Percentiles rank a stretch among this genome's conserved stretches.
phyloP scores from a whole-genome alignment of 1,139 yeast genomes.

The Candida sanyaensis region DNA sequence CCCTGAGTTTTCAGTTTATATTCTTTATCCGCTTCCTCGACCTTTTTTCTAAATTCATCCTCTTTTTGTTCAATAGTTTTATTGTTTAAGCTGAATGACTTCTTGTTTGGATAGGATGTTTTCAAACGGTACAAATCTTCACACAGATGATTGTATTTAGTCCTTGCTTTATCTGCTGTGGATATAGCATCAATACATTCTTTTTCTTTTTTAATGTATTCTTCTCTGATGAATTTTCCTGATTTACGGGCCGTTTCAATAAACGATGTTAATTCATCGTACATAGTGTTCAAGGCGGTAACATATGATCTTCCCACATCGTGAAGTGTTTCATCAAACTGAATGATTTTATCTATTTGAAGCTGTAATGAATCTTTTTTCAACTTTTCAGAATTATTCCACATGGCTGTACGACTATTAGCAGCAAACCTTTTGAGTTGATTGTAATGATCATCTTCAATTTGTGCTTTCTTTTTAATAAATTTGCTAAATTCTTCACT shows the following conservation, averaged over 20 bases:
- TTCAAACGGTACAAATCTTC: slow-evolving; percentile 84
- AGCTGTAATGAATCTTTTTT: slow-evolving; percentile 70
- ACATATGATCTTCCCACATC: slow-evolving; percentile 78
- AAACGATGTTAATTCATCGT: slow-evolving; percentile 79
- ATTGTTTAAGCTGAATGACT: slow-evolving; percentile 75
- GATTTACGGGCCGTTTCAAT: slow-evolving; percentile 67
- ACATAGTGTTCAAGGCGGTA: slow-evolving; percentile 79
- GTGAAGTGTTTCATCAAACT: slow-evolving; percentile 73
- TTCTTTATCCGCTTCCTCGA: slow-evolving; percentile 82
- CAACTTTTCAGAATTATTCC: slow-evolving; percentile 44
- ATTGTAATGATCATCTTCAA: slow-evolving; percentile 77
- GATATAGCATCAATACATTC: slow-evolving; percentile 80
- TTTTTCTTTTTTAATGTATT: slow-evolving; percentile 77
- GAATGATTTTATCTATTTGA: slow-evolving; percentile 68
- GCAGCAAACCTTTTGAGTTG: slow-evolving; percentile 70
- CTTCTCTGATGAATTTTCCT: slow-evolving; percentile 79
- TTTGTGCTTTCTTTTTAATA: slow-evolving; percentile 72
- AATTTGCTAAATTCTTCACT: slow-evolving; percentile 84
- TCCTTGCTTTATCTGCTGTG: slow-evolving; percentile 86
- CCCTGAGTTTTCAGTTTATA: slow-evolving; percentile 74
- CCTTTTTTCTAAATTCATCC: slow-evolving; percentile 81
- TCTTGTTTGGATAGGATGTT: slow-evolving; percentile 80
- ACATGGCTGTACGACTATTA: slow-evolving; percentile 54
- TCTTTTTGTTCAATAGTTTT: slow-evolving; percentile 88
- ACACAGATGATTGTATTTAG: slow-evolving; percentile 76